Conservation (phyloP, 2,329 filamentous ascomycete genomes). For the Colletotrichum sp. region DNA sequence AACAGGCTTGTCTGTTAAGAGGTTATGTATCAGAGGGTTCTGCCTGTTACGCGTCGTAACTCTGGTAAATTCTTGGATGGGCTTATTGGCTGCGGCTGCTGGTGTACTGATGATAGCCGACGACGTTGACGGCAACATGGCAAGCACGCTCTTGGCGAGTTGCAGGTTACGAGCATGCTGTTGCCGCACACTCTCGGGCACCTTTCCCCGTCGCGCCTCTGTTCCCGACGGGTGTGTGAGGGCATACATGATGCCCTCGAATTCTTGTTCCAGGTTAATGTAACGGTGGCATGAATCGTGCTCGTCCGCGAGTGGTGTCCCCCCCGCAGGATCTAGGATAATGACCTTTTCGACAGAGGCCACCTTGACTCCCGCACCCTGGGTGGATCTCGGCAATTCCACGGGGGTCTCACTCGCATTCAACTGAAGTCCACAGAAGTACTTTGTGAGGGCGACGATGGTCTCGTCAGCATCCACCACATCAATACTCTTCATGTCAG, state of each 20-base stretch:
- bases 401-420: conserved; percentile 23
- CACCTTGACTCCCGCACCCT: conserved; percentile 49
- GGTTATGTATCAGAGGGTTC: conserved; percentile 93
- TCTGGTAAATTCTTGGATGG: conserved; percentile 44
- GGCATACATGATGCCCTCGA: conserved; percentile 68
- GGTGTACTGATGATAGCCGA: conserved; percentile 92
- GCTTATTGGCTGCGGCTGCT: conserved; percentile 69
- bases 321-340: conserved; percentile 84
- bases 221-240: conserved; percentile 40
- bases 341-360: conserved; percentile 84
- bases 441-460: conserved; percentile 76
- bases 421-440: conserved; percentile 72
- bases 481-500: conserved; percentile 41
- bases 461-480: conserved; percentile 62
- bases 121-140: conserved; percentile 80
- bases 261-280: conserved; percentile 94
- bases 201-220: background rate
- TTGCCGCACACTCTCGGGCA: background rate
- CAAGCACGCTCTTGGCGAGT: conserved; percentile 72
- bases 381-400: conserved; percentile 2
- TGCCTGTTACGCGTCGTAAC: conserved; percentile 60
- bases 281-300: conserved; percentile 58
- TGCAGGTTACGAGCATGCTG: conserved; percentile 69
- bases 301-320: conserved; percentile 69
- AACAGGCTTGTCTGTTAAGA: conserved; percentile 92